Conservation (phyloP, 352 stramenopile species). For the Globisporangium cederbergense region DNA sequence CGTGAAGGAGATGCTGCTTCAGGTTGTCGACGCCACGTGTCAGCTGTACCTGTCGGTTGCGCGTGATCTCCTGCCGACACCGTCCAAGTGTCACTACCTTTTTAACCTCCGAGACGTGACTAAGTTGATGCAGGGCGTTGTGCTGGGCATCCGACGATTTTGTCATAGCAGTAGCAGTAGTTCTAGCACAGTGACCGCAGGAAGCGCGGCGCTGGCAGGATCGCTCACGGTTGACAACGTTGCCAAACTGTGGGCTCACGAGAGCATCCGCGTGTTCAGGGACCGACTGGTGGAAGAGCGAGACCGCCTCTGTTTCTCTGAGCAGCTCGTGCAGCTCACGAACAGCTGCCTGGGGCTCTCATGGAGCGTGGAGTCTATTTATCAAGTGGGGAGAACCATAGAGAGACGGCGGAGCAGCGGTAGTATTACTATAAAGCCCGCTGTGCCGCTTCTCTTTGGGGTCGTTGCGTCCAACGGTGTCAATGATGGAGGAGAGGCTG, state of each 20-base stretch:
- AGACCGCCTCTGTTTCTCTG: slow-evolving; percentile 87
- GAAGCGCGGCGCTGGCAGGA: slow-evolving; percentile 7
- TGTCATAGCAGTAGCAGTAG: slow-evolving; percentile 11
- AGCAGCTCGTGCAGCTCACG: slow-evolving; percentile 67
- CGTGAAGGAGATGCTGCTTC: slow-evolving; percentile 46
- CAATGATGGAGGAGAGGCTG: not conserved
- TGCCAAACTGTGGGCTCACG: slow-evolving; percentile 85
- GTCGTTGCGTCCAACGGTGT: not conserved
- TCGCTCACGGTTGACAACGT: slow-evolving; percentile 44
- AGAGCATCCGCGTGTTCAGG: slow-evolving; percentile 90
- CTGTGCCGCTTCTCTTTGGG: slow-evolving; percentile 14
- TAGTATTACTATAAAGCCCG: not conserved
- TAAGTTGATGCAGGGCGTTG: slow-evolving; percentile 84
- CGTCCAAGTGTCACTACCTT: slow-evolving; percentile 79
- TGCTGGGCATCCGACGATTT: slow-evolving; percentile 35
- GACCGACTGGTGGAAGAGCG: slow-evolving; percentile 83
- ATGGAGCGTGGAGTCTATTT: slow-evolving; percentile 49
- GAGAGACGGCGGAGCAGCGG: not conserved
- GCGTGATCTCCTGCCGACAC: slow-evolving; percentile 60
- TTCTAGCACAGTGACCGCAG: not conserved
- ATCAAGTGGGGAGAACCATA: slow-evolving; percentile 15
- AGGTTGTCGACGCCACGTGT: slow-evolving; percentile 60
- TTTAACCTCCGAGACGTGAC: slow-evolving; percentile 83
- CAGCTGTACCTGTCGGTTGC: slow-evolving; percentile 57
- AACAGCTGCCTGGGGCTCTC: slow-evolving; percentile 61